Evolutionary conservation across 768 basidiomycete genomes (phyloP).

Genomic region (Phanerochaete carnosa): DNA sequence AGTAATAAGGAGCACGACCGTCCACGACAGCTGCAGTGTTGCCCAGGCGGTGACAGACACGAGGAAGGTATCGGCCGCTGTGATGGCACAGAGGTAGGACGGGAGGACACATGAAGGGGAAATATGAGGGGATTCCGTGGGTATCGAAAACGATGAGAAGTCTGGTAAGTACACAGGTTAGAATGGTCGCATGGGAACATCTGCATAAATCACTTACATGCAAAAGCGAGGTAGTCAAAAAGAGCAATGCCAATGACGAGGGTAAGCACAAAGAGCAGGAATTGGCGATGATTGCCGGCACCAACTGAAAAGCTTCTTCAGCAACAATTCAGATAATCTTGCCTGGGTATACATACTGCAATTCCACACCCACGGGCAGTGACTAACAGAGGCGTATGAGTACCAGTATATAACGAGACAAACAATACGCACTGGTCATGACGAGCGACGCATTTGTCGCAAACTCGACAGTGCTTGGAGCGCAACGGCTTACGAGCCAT

Average conservation of each 20-base stretch:
- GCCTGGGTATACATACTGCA: slow-evolving; percentile 59
- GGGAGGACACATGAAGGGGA: slow-evolving; percentile 71
- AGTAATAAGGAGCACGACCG: slow-evolving; percentile 75
- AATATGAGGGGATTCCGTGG: slow-evolving; percentile 32
- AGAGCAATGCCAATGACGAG: slow-evolving; percentile 77
- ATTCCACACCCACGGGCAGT: slow-evolving; percentile 99
- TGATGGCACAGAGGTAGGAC: slow-evolving; percentile 62
- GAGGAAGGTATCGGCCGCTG: slow-evolving; percentile 78
- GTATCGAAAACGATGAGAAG: slow-evolving; percentile 45
- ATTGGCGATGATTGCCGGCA: slow-evolving; percentile 91
- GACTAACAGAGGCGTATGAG: slow-evolving; percentile 41
- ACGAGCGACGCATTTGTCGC: slow-evolving; percentile 84
- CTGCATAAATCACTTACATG: slow-evolving; percentile 59
- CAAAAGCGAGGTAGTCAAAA: slow-evolving; percentile 83
- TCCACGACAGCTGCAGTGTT: slow-evolving; percentile 95
- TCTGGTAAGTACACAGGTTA: slow-evolving; percentile 33
- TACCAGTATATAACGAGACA: not conserved
- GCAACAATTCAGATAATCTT: not conserved
- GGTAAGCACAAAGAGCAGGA: slow-evolving; percentile 86
- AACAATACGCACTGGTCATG: slow-evolving; percentile 80
- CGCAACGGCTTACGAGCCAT: slow-evolving; percentile 92
- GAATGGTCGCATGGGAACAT: not conserved
- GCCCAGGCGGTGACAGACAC: slow-evolving; percentile 81
- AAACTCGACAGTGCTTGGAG: slow-evolving; percentile 93
- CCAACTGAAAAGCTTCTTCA: slow-evolving; percentile 56